These are phyloP conservation scores for Calycina marina DNA, from an alignment of 2,329 filamentous ascomycete species.

Conservation along the genomic window DNA sequence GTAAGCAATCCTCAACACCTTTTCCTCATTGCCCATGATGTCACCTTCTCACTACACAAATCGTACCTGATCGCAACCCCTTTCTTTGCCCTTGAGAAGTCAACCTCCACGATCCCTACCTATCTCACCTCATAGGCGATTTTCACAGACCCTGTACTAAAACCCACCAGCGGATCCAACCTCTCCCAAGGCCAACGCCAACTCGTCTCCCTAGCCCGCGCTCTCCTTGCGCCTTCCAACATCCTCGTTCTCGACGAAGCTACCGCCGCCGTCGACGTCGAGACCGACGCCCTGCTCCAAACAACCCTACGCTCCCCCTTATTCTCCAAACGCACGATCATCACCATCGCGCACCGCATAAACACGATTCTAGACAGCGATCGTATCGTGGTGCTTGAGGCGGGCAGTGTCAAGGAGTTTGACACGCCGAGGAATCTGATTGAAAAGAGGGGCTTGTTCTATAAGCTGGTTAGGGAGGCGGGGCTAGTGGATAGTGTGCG, in stretches of 20 bases:
- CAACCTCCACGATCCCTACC: too few relatives aligned
- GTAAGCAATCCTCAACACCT: conserved; percentile 35
- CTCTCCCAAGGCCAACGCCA: conserved; percentile 91
- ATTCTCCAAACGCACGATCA: conserved; percentile 88
- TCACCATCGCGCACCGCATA: conserved; percentile 95
- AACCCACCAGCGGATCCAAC: conserved; percentile 58
- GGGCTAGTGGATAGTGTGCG: conserved; percentile 37
- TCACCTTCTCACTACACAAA: neutral
- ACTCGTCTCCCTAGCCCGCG: conserved; percentile 82
- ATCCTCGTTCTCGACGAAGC: conserved; percentile 96
- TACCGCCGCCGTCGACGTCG: conserved; percentile 60
- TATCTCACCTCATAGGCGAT: neutral
- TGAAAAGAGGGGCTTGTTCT: conserved; percentile 64
- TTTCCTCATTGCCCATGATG: neutral
- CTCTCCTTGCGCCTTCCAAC: conserved; percentile 87
- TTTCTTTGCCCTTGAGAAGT: too few relatives aligned
- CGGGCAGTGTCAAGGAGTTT: conserved; percentile 82
- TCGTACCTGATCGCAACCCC: too few relatives aligned
- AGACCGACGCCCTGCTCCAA: conserved; percentile 55
- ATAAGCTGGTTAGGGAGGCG: conserved; percentile 82
- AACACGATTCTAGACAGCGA: conserved; percentile 89
- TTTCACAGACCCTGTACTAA: conserved; percentile 1
- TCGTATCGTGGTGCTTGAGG: conserved; percentile 84
- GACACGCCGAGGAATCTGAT: conserved; percentile 72
- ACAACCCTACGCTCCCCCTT: conserved; percentile 45